These are phyloP conservation scores for Mycena albidolilacea DNA, from an alignment of 768 basidiomycete genomes.

Conservation along the genomic window DNA sequence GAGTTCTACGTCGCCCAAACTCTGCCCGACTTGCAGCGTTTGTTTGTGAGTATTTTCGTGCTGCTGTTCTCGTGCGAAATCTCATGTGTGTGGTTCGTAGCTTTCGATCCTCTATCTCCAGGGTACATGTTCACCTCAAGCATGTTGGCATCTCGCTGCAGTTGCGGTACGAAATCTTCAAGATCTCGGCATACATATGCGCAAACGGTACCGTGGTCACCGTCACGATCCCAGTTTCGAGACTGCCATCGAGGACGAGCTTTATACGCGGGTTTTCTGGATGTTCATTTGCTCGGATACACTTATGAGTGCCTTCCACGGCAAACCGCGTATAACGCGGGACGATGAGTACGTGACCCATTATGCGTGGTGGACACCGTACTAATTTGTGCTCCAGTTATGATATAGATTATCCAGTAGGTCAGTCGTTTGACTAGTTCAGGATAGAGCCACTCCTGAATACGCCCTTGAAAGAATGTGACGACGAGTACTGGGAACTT, in stretches of 20 bases:
- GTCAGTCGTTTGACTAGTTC: too few species aligned
- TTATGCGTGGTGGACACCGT: not conserved
- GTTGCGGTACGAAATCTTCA: conserved; percentile 21
- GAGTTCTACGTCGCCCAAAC: conserved; percentile 39
- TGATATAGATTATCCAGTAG: conserved; percentile 66
- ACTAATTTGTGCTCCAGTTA: conserved; percentile 51
- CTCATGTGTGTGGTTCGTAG: conserved; percentile 4
- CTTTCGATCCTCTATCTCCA: conserved; percentile 32
- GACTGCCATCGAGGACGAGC: conserved; percentile 31
- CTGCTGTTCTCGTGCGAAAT: not conserved
- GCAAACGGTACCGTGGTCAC: conserved; percentile 22
- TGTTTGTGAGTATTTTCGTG: conserved; percentile 11
- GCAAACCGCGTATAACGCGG: conserved; percentile 69
- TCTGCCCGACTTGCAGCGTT: conserved; percentile 28
- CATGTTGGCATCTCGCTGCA: conserved; percentile 29
- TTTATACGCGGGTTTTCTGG: conserved; percentile 34
- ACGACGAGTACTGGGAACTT: conserved; percentile 73
- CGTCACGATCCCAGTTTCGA: conserved; percentile 30
- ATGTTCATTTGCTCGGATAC: conserved; percentile 27
- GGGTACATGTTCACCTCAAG: conserved; percentile 15
- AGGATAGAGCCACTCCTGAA: too few species aligned
- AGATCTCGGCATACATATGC: conserved; percentile 32
- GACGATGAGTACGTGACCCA: conserved; percentile 65
- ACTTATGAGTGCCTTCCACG: conserved; percentile 56
- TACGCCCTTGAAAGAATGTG: conserved; percentile 53